A percentile compares a stretch with the other conserved stretches of the same genome.
Evolutionary conservation across 2,329 filamentous ascomycete genomes (phyloP).

Genomic region (Cladosporium sp.): DNA sequence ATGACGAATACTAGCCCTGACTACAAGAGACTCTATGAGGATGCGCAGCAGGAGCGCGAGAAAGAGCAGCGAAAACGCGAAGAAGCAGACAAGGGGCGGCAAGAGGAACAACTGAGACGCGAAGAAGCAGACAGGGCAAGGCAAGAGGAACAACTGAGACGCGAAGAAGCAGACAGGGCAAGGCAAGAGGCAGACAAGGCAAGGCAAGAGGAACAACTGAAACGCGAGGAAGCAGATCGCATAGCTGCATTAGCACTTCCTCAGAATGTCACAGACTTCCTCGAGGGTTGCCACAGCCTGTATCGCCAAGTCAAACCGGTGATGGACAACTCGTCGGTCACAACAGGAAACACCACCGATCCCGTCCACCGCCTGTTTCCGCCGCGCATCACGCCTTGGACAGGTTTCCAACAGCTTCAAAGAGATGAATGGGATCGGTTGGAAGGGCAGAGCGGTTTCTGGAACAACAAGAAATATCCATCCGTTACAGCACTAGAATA

Average conservation of each 20-base stretch:
- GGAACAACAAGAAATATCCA: background rate
- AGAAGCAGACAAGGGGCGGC: too few relatives aligned
- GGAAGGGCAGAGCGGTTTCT: background rate
- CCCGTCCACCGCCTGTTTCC: background rate
- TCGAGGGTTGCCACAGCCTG: background rate
- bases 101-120: too few relatives aligned
- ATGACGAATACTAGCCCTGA: too few relatives aligned
- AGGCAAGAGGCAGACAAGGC: conserved; percentile 1
- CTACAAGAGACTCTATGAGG: too few relatives aligned
- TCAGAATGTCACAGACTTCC: background rate
- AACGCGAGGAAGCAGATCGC: conserved; percentile 1
- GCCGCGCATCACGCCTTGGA: background rate
- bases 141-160: too few relatives aligned
- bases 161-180: too few relatives aligned
- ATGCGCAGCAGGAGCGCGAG: too few relatives aligned
- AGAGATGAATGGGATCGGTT: background rate
- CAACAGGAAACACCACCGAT: background rate
- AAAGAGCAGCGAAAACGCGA: too few relatives aligned
- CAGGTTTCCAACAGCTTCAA: background rate
- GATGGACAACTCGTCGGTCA: background rate
- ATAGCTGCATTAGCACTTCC: background rate
- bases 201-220: background rate
- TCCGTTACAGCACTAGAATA: background rate
- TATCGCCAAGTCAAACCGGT: background rate
- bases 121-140: too few relatives aligned